Evolutionary conservation across 2,329 filamentous ascomycete species (phyloP).

Genomic region (Curvularia eragrostidis): DNA sequence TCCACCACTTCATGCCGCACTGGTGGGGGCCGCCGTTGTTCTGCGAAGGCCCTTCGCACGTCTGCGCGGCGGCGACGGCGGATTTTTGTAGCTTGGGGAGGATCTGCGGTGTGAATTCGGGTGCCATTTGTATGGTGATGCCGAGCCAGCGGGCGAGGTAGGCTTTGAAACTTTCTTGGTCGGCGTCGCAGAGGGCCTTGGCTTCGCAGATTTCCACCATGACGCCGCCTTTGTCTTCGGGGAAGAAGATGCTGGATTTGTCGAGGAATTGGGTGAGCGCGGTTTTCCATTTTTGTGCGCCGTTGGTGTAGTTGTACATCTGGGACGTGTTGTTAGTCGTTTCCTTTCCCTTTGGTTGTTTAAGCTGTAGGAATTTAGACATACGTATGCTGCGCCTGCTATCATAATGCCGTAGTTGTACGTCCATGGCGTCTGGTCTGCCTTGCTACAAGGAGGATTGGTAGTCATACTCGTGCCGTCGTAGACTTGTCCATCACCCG

Average conservation of each 20-base stretch:
- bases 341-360: not conserved
- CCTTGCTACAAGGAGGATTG: conserved; percentile 33
- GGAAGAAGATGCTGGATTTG: conserved; percentile 50
- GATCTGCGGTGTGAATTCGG: conserved; percentile 60
- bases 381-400: conserved; percentile 43
- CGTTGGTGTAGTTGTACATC: conserved; percentile 52
- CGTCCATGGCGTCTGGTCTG: conserved; percentile 44
- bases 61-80: conserved; percentile 61
- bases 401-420: conserved; percentile 51
- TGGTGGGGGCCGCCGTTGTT: conserved; percentile 40
- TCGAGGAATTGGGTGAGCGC: conserved; percentile 43
- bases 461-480: conserved; percentile 36
- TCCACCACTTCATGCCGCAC: conserved; percentile 56
- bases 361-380: not conserved
- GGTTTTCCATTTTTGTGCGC: conserved; percentile 40
- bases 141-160: conserved; percentile 59
- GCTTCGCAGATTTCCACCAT: conserved; percentile 56
- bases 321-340: conserved; percentile 23
- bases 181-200: conserved; percentile 51
- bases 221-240: conserved; percentile 40
- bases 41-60: conserved; percentile 58
- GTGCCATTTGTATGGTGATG: conserved; percentile 63
- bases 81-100: conserved; percentile 61
- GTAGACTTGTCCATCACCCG: conserved; percentile 35
- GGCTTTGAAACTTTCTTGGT: conserved; percentile 56